phyloP scores from a whole-genome alignment of 2,329 filamentous ascomycete species.

The Clonostachys sp. region DNA sequence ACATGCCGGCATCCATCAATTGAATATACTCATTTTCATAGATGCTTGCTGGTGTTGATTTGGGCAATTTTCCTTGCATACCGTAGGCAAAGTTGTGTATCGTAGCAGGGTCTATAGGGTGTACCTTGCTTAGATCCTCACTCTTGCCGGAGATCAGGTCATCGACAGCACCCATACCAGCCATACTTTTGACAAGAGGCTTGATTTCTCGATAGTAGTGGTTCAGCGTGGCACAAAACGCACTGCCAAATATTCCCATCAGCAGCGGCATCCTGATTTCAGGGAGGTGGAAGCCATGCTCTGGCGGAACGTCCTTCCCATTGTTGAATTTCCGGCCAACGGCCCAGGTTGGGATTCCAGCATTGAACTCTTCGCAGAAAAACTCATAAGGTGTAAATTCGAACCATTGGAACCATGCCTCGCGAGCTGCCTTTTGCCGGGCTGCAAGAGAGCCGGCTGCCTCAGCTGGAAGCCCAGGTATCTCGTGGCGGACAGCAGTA shows the following conservation, averaged over 20 bases:
- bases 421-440: slow-evolving; percentile 50
- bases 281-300: slow-evolving; percentile 67
- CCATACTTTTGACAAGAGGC: slow-evolving; percentile 71
- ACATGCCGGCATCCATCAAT: slow-evolving; percentile 98
- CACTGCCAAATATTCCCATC: slow-evolving; percentile 93
- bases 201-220: slow-evolving; percentile 94
- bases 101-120: slow-evolving; percentile 86
- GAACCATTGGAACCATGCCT: slow-evolving; percentile 97
- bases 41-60: slow-evolving; percentile 74
- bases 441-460: slow-evolving; percentile 32
- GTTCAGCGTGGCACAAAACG: slow-evolving; percentile 90
- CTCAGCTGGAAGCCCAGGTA: slow-evolving; percentile 57
- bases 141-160: slow-evolving; percentile 77
- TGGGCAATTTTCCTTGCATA: slow-evolving; percentile 70
- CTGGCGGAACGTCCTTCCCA: slow-evolving; percentile 49
- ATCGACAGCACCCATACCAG: slow-evolving; percentile 74
- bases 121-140: slow-evolving; percentile 82
- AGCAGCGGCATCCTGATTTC: slow-evolving; percentile 80
- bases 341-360: slow-evolving; percentile 93
- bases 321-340: slow-evolving; percentile 77
- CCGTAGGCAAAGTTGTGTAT: slow-evolving; percentile 88
- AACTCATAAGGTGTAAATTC: slow-evolving; percentile 94
- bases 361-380: slow-evolving; percentile 87
- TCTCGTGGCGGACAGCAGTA: slow-evolving; percentile 91
- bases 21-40: slow-evolving; percentile 68